These are phyloP conservation scores for Aspergillus sp. DNA, from an alignment of 2,329 filamentous ascomycete genomes.

Conservation along the genomic window DNA sequence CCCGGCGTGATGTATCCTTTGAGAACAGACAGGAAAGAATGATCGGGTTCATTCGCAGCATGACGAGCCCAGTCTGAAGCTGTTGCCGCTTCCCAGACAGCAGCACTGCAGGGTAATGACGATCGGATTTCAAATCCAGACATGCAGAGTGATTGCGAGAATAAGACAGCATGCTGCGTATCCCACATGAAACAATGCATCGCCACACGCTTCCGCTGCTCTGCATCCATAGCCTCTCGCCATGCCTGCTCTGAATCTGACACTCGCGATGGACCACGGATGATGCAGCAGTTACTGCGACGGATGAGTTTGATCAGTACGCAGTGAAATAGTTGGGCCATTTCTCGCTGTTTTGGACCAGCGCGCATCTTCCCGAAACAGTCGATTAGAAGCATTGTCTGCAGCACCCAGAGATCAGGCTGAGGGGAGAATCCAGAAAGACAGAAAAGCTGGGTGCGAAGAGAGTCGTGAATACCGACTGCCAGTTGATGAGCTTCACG, in stretches of 20 bases:
- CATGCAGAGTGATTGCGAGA: slow-evolving; percentile 64
- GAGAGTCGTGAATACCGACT: slow-evolving; percentile 58
- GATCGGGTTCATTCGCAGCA: slow-evolving; percentile 33
- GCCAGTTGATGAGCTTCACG: slow-evolving; percentile 57
- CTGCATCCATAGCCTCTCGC: slow-evolving; percentile 50
- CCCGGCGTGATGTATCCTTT: slow-evolving; percentile 53
- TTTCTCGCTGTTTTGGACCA: slow-evolving; percentile 60
- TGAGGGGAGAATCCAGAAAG: slow-evolving; percentile 53
- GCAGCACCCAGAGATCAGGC: slow-evolving; percentile 58
- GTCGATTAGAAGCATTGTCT: slow-evolving; percentile 59
- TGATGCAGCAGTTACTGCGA: slow-evolving; percentile 48
- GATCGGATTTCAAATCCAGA: slow-evolving; percentile 59
- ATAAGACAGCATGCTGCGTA: slow-evolving; percentile 59
- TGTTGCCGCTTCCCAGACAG: slow-evolving; percentile 54
- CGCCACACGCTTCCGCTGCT: slow-evolving; percentile 57
- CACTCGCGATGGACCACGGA: slow-evolving; percentile 32
- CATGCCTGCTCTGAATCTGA: slow-evolving; percentile 44
- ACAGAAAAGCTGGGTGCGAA: slow-evolving; percentile 56
- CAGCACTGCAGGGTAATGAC: slow-evolving; percentile 51
- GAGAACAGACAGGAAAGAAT: slow-evolving; percentile 47
- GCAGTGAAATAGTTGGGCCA: slow-evolving; percentile 57
- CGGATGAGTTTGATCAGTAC: slow-evolving; percentile 52
- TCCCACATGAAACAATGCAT: slow-evolving; percentile 64
- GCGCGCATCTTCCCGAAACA: slow-evolving; percentile 62
- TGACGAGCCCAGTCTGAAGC: slow-evolving; percentile 48